Conservation (phyloP, 805 yeast genomes). For the Metschnikowia amazonensis region DNA sequence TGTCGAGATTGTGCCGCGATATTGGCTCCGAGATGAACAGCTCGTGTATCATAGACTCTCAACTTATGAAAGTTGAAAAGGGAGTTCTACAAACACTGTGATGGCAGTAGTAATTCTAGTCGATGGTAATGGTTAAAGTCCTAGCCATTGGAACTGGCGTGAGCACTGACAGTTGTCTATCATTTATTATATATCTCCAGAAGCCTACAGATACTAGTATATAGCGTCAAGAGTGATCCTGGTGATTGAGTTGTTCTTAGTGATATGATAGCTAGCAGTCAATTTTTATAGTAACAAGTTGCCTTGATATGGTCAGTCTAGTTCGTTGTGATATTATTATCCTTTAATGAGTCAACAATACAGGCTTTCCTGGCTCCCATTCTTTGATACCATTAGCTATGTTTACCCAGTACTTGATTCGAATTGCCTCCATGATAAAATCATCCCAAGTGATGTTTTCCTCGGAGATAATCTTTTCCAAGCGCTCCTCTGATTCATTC, state of each 20-base stretch:
- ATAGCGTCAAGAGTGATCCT: too few relatives aligned
- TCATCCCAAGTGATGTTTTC: conserved; percentile 46
- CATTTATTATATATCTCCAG: too few relatives aligned
- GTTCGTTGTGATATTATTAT: too few relatives aligned
- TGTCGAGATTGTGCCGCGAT: neutral
- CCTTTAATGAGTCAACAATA: conserved; percentile 56
- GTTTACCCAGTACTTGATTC: conserved; percentile 80
- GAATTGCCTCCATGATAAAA: conserved; percentile 65
- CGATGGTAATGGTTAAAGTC: neutral
- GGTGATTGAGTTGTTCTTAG: too few relatives aligned
- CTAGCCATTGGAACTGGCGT: too few relatives aligned
- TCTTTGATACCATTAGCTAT: conserved; percentile 69
- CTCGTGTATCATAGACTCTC: neutral
- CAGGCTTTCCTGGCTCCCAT: conserved; percentile 71
- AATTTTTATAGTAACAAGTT: too few relatives aligned
- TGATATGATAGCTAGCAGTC: too few relatives aligned
- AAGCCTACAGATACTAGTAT: too few relatives aligned
- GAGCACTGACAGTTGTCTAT: too few relatives aligned
- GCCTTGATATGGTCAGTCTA: too few relatives aligned
- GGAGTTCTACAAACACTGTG: neutral
- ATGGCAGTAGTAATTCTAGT: neutral
- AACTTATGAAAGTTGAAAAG: too few relatives aligned
- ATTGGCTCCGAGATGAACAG: neutral
- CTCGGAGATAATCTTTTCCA: conserved; percentile 45
- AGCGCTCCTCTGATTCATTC: conserved; percentile 35